Evolutionary conservation across 2,329 filamentous ascomycete species (phyloP).

Genomic region (Phialemonium atrogriseum): DNA sequence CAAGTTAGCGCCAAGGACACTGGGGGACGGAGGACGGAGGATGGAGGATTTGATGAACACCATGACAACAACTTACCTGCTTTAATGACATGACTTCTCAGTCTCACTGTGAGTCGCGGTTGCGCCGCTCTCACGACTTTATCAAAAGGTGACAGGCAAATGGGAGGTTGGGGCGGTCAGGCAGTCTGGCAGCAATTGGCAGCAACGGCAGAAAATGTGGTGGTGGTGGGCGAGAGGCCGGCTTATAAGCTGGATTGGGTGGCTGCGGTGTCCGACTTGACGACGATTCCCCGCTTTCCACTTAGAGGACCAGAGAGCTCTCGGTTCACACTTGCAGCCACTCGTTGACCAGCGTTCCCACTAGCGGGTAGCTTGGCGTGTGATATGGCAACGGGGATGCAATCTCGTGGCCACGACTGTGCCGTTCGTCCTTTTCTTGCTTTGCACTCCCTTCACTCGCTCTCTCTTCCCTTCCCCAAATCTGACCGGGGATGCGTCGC

Average conservation of each 20-base stretch:
- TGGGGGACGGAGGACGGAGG: too few relatives aligned
- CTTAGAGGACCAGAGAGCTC: conserved; percentile 1
- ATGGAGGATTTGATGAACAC: too few relatives aligned
- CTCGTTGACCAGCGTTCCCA: background rate
- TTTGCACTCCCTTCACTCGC: too few relatives aligned
- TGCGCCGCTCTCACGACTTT: background rate
- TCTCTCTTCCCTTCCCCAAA: too few relatives aligned
- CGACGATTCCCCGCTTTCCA: too few relatives aligned
- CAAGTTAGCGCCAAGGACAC: too few relatives aligned
- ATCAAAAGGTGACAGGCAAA: too few relatives aligned
- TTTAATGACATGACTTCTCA: conserved; percentile 29
- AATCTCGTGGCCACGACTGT: conserved; percentile 1
- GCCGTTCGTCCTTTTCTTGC: conserved; percentile 7
- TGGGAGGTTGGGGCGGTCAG: too few relatives aligned
- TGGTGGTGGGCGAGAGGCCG: conserved; percentile 1
- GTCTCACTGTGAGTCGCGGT: background rate
- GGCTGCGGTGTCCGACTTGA: background rate
- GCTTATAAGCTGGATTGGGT: conserved; percentile 2
- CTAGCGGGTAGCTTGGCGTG: conserved; percentile 4
- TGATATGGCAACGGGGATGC: conserved; percentile 1
- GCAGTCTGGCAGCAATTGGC: conserved; percentile 9
- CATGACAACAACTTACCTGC: conserved; percentile 24
- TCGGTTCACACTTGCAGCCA: conserved; percentile 3
- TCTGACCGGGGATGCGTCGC: too few relatives aligned
- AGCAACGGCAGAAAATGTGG: background rate